Evolutionary conservation across 805 yeast genomes (phyloP), one percentile per base, ranked within the genome.

Genomic region (Cyberlindnera maritima): DNA sequence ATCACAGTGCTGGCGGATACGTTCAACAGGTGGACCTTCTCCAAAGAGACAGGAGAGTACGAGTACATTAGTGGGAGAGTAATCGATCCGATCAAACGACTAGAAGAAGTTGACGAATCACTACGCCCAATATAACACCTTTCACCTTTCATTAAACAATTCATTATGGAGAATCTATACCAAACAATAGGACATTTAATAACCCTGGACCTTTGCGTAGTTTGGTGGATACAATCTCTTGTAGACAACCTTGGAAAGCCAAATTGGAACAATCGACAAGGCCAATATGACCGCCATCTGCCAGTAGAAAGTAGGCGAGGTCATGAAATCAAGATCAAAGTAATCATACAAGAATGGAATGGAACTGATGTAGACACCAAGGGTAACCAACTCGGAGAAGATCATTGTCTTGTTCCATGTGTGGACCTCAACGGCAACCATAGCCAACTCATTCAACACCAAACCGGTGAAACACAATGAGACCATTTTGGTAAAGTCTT

Each of bases 181-280:
- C 12, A 18, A n/a, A 15, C 21, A 26, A 58, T 21, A 21, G 25
- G 9, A 21, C 8, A 21, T 20, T 34, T 13, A 48, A 25, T 77
- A 83, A 50, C 87, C 94, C 64, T 91, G 98, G 36, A 94, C 98
- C 65, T 94, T 94, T 9, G 97, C 97, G 65, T 94, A 94, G 61
- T 88, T 89, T 28, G 99, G 99, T 3, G 99, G 98, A 56, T 90
- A 80, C 47, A 94, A 65, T 51, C 73, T 81, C 53, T 96, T 76
- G 60, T 84, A 81, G 15, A 92, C 69, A 4, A 86, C 74, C 65
- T 88, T 88, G 3, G 83, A 82, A 2, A 85, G 69, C 97, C 97
- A 92, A 2, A 92, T 95, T 0, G 99, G 99, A 32, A 89, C 66
- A 47, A 92, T 71, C 7, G 96, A 85, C 4, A 88, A 69, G 0